Evolutionary conservation across 2,329 filamentous ascomycete species (phyloP), one percentile per base, ranked within the genome.

Genomic region (Penicillium sp.): DNA sequence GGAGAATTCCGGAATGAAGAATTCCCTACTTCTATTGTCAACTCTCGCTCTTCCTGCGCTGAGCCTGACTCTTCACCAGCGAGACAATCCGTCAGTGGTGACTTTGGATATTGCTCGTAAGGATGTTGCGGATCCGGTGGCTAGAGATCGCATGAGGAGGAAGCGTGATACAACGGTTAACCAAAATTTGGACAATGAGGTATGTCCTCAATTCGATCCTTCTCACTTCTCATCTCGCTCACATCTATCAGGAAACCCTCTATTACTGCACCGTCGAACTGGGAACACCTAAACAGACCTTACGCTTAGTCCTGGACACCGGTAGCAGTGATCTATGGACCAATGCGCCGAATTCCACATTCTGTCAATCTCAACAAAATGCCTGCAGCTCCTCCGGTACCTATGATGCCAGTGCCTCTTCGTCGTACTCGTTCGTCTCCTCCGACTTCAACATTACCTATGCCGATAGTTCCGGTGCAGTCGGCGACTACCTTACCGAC

Each of bases 361-460:
- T 78, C 3, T 82, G 79, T 57, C 58, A 58, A n/a, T 50, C 59
- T 8, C 55, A 62, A 8, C 55, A 49, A 13, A 60, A 73, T 49
- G 63, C 66, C 11, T 81, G 79, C 57, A 57, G 58, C 8, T 54
- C 53, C 6, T 74, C 76, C 2, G 79, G 79, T 13, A 77, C 75
- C 6, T 82, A 78, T 60, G 64, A 69, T 53, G 64, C 77, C 1
- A 77, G 75, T 54, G 61, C 74, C 1, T 95, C 89, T 0, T 88
- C 86, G 1, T 87, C 88, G 2, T 91, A 90, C 67, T 61, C 76
- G 27, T 89, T 84, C 62, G 68, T 95, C 44, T 83, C 82, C 52
- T 82, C 79, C 61, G 76, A 82, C 50, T 95, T 96, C 73, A 90
- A 91, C 70, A 95, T 95, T 54, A 82, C 83, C 1, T 95, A 95